Percentiles rank a stretch among this genome's conserved stretches.
Evolutionary conservation across 768 basidiomycete genomes (phyloP).

Genomic region (Suillus sp.): DNA sequence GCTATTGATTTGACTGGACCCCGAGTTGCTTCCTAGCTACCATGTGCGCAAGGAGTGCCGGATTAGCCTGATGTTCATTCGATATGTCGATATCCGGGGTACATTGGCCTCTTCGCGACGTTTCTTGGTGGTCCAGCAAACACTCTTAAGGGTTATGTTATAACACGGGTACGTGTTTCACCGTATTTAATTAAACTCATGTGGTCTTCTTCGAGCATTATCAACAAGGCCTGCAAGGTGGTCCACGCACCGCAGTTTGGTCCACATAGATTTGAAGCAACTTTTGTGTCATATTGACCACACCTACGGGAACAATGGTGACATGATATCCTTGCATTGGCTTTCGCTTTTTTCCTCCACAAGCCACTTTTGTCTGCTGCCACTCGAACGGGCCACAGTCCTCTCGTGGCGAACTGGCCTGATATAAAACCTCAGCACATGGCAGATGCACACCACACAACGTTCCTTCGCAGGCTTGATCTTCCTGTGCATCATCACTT

Average conservation of each 20-base stretch:
- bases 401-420: neutral
- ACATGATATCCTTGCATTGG: neutral
- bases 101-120: neutral
- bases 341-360: neutral
- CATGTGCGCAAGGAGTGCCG: neutral
- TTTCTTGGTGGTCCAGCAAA: neutral
- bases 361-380: neutral
- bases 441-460: conserved; percentile 5
- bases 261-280: neutral
- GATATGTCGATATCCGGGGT: neutral
- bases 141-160: neutral
- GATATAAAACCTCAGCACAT: conserved; percentile 5
- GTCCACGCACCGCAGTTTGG: neutral
- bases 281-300: neutral
- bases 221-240: conserved; percentile 4
- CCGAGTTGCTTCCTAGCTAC: neutral
- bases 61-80: neutral
- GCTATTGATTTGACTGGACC: neutral
- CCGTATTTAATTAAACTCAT: conserved; percentile 6
- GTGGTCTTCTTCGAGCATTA: conserved; percentile 1
- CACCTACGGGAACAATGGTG: neutral
- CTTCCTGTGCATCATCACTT: conserved; percentile 11
- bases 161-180: conserved; percentile 2
- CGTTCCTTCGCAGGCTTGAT: conserved; percentile 11
- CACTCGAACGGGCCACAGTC: neutral